These are phyloP conservation scores for Parathielavia appendiculata DNA, from an alignment of 495 filamentous ascomycete genomes.

Conservation along the genomic window DNA sequence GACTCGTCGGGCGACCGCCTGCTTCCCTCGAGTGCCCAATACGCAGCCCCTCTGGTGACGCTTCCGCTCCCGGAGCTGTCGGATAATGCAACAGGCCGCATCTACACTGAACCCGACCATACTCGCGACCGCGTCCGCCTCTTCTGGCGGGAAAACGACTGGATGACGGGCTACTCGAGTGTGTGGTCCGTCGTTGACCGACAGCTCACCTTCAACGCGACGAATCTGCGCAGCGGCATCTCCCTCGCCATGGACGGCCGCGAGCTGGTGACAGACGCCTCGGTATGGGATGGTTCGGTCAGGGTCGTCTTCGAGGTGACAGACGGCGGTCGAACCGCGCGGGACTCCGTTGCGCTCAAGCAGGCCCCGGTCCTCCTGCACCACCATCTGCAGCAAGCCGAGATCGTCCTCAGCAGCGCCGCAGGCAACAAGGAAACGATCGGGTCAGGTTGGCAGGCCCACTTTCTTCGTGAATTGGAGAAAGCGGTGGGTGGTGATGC, in stretches of 20 bases:
- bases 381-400: background rate
- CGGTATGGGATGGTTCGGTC: constrained; percentile 1
- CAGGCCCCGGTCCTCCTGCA: constrained; percentile 4
- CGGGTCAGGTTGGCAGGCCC: background rate
- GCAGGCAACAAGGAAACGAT: background rate
- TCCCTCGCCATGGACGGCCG: constrained; percentile 1
- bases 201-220: constrained; percentile 2
- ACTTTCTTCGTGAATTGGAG: background rate
- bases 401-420: background rate
- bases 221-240: constrained; percentile 1
- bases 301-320: constrained; percentile 2
- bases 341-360: background rate
- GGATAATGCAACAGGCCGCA: background rate
- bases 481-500: background rate
- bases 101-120: background rate
- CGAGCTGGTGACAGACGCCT: background rate
- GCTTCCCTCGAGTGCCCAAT: background rate
- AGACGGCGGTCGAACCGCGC: background rate
- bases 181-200: background rate
- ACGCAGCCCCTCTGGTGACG: background rate
- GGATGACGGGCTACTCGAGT: background rate
- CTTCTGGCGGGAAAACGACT: background rate
- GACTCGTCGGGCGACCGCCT: background rate
- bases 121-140: background rate
- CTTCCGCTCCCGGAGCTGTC: background rate